Base-by-base conservation (phyloP, 345 rosid species). In the Heritiera fomes region DNA sequence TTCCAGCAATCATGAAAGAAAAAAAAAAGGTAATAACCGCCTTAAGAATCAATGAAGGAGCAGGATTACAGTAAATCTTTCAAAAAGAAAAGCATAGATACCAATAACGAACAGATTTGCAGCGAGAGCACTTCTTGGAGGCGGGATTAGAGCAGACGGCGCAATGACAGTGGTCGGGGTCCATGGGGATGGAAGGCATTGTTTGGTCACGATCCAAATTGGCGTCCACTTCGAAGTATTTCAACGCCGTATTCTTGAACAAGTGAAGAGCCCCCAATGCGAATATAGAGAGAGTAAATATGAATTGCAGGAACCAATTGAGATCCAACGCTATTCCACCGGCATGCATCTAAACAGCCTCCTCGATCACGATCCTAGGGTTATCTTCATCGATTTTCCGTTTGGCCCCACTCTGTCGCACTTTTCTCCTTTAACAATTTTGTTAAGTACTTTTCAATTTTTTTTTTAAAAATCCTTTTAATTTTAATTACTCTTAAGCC, bases 181-280 rank as follows among this genome's bases (percentile, higher is more conserved):
- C 75, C 28, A 66, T 43, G 11, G 76, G 20, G 43, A 69, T 6
- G 67, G 82, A 3, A 71, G 75, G 75, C 75, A 71, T 80, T 67
- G 78, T 20, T 38, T 28, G 87, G 50, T 75, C 75, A 47, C 87
- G 73, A 71, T 87, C 91, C 89, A 92, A 93, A 83, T 80, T 85
- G 88, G 94, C 90, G 88, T 81, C 90, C 88, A 90, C 95, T 78
- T 92, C 94, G 91, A 94, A 90, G 86, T 96, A 94, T 84, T 88
- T 96, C 60, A 97, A 89, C 80, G 97, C 98, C 82, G 95, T 87
- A 55, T 86, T 89, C 89, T 80, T 89, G 12, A 96, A 85, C 69
- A 92, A 71, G 86, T 88, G 84, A 10, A 90, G 84, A 81, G 93
- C 75, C 14, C 88, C 98, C 11, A 88, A 78, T 30, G 87, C 87